Evolutionary conservation across 805 yeast species (phyloP), one percentile per base, ranked within the genome.

Genomic region (Yarrowia sp.): DNA sequence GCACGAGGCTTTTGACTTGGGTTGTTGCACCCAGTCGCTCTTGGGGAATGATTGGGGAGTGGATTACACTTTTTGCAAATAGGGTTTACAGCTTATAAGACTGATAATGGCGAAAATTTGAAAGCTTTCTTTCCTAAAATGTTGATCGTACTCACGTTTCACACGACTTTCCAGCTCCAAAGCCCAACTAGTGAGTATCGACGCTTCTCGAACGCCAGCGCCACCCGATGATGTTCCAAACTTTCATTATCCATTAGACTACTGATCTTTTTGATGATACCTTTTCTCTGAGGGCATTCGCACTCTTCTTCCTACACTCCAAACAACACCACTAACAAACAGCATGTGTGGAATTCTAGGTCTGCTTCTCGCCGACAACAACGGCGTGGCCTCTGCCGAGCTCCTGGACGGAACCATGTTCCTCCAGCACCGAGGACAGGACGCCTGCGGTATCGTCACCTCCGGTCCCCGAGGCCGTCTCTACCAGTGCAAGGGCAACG

Each of bases 401-500:
- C 79, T 94, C 46, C 85, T 90, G 62, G 99, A 94, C 73, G 97
- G 97, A 6, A 87, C 93, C 65, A 84, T 91, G 77, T 93, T 87
- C 73, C 78, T 94, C 65, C 99, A 94, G 73, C 99, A 94, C 72
- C 83, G 99, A 72, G 99, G 99, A 47, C 99, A 94, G 77, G 99
- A 94, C 74, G 99, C 99, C 10, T 97, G 97, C n/a, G 99, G 99
- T 66, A 93, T 94, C 62, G 94, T 90, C 22, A 94, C 99, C 7
- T 90, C 97, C 73, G 98, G 97, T 61, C 79, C 87, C 46, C 85
- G 93, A 65, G 99, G 98, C 66, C 82, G 99, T 64, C 82, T 94
- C 63, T 92, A 90, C 77, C 98, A 93, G 77, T 94, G 99, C 75
- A 94, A 94, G 77, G 99, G 99, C 69, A 93, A 91, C 74, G 99